Evolutionary conservation across 768 basidiomycete genomes (phyloP), one percentile per base, ranked within the genome.

Genomic region (Pulveroboletus frians): DNA sequence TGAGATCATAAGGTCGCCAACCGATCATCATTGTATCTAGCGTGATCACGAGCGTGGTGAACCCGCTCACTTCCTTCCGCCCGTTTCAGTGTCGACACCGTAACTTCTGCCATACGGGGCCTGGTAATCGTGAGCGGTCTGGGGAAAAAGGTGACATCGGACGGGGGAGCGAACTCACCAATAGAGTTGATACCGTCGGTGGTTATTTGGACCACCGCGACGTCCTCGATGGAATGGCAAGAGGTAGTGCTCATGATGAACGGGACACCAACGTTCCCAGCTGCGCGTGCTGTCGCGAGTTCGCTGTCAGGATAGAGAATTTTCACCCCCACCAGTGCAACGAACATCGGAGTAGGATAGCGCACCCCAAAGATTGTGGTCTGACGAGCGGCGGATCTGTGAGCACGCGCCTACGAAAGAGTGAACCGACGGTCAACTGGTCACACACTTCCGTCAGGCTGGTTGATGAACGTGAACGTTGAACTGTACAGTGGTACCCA

Each of bases 111-210:
- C 8, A 73, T 68, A 11, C 69, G 69, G 2, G 88, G 87, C 86
- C 86, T 87, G 46, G 18, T 8, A 29, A 9, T 10, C 13, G 29
- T 49, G 10, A 35, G 37, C 44, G 29, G 11, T 10, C 21, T 21
- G 39, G 17, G 34, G 5, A 26, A 26, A 29, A 34, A 31, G 39
- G 27, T 3, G 13, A 37, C 7, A 9, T 26, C 18, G n/a, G 27
- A 7, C 15, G 27, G 9, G n/a, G 32, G 23, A 27, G 23, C 1
- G 7, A 5, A 57, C 69, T 50, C 43, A 84, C 85, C 88, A 88
- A 63, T 92, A 91, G 1, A 91, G 75, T 62, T 92, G 89, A 63
- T 78, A 91, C 87, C 88, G 91, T 30, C 88, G 73, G 29, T 77
- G 73, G 0, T 83, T 79, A 43, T 77, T 69, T 2, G 58, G 55